A percentile compares a stretch with the other conserved stretches of the same genome.
These are phyloP conservation scores for Gigaspora rosea DNA, from an alignment of 192 early-diverging fungal species.

Conservation along the genomic window DNA sequence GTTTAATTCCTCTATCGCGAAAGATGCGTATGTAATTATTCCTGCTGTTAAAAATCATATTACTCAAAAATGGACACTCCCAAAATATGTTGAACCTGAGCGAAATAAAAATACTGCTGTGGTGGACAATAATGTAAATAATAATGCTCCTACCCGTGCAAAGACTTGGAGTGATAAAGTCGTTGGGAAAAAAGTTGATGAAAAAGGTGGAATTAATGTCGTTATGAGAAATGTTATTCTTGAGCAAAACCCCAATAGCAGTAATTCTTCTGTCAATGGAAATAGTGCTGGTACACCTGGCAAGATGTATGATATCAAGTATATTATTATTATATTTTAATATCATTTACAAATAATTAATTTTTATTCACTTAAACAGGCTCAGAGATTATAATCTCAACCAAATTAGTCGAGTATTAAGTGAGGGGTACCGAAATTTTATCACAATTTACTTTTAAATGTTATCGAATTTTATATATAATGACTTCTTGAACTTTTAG, in stretches of 20 bases:
- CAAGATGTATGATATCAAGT: background rate
- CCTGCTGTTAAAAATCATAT: background rate
- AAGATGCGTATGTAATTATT: background rate
- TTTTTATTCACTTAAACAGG: background rate
- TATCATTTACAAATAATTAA: background rate
- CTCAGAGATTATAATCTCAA: conserved; percentile 40
- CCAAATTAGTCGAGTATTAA: conserved; percentile 30
- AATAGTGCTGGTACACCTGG: background rate
- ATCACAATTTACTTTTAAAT: background rate
- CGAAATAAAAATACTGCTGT: too few species aligned
- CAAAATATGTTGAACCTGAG: background rate
- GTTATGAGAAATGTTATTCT: background rate
- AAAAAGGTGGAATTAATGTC: background rate
- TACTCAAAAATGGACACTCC: background rate
- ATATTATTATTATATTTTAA: background rate
- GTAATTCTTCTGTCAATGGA: background rate
- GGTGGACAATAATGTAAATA: too few species aligned
- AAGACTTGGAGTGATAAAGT: background rate
- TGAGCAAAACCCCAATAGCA: background rate
- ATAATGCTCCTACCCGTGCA: too few species aligned
- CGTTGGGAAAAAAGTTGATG: conserved; percentile 7
- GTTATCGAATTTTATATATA: background rate
- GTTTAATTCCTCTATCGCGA: background rate
- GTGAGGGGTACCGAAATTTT: conserved; percentile 34
- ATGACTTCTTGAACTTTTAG: conserved; percentile 5